A percentile compares a stretch with the other conserved stretches of the same genome.
These are phyloP conservation scores for Colletotrichum destructivum DNA, from an alignment of 2,329 filamentous ascomycete species.

Conservation along the genomic window DNA sequence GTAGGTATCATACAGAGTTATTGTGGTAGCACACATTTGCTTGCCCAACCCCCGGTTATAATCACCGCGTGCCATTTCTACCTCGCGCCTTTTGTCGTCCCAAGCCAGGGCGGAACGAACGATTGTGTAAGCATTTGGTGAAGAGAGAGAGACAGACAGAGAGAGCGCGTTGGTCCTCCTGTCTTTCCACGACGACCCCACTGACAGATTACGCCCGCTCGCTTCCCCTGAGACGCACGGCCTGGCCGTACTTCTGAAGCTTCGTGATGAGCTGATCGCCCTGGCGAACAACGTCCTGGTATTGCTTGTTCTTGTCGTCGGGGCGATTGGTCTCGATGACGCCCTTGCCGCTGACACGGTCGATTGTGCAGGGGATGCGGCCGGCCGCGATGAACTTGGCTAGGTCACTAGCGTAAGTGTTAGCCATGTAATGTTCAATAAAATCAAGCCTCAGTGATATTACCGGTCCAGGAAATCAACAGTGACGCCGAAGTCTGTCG, in stretches of 20 bases:
- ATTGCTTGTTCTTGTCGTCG: conserved; percentile 99
- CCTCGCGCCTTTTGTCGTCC: conserved; percentile 18
- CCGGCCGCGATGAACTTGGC: conserved; percentile 97
- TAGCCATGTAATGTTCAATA: background rate
- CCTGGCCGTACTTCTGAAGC: conserved; percentile 98
- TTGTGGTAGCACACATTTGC: conserved; percentile 45
- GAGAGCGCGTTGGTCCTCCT: background rate
- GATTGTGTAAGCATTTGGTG: conserved; percentile 8
- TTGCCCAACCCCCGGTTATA: conserved; percentile 30
- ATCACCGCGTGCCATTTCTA: conserved; percentile 30
- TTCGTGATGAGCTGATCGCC: conserved; percentile 98
- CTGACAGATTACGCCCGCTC: conserved; percentile 79
- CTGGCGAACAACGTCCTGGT: conserved; percentile 97
- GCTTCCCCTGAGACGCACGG: conserved; percentile 92
- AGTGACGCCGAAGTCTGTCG: conserved; percentile 94
- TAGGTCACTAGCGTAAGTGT: conserved; percentile 77
- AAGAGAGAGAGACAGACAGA: background rate
- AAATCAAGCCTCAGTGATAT: conserved; percentile 50
- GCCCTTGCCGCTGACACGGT: conserved; percentile 94
- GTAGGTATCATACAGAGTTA: conserved; percentile 52
- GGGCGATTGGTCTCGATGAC: conserved; percentile 98
- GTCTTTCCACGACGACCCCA: background rate
- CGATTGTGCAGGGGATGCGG: conserved; percentile 96
- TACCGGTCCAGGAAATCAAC: conserved; percentile 97
- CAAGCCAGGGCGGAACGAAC: background rate